Evolutionary conservation across 139 green algal species (phyloP).

Genomic region (Chlamydomonas incerta): DNA sequence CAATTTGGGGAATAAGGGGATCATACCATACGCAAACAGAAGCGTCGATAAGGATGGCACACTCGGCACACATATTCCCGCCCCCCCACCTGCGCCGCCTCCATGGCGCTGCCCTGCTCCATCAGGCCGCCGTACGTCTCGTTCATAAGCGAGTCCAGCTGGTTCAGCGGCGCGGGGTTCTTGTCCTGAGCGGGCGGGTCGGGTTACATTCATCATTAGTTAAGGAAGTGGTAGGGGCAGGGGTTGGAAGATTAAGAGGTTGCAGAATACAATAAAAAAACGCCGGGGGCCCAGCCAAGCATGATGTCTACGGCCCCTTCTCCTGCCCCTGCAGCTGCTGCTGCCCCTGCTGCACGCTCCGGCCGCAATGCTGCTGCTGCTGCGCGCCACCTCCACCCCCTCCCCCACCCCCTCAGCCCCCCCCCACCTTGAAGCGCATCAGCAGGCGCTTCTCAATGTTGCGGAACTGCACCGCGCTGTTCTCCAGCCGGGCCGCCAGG

Average conservation of each 20-base stretch:
- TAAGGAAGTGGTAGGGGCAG: background rate
- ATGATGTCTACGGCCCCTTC: too few species aligned
- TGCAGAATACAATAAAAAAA: too few species aligned
- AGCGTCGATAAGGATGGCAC: too few species aligned
- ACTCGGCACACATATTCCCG: too few species aligned
- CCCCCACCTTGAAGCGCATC: conserved; percentile 73
- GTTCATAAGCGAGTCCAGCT: conserved; percentile 76
- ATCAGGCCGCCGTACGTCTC: conserved; percentile 66
- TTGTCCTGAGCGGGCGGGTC: conserved; percentile 59
- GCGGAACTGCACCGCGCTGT: conserved; percentile 61
- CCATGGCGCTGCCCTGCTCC: conserved; percentile 39
- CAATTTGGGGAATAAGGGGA: too few species aligned
- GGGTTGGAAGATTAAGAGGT: background rate
- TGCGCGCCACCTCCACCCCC: background rate
- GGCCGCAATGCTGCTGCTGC: background rate
- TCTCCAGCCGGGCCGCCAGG: conserved; percentile 51
- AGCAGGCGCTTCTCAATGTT: conserved; percentile 80
- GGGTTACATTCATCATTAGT: too few species aligned
- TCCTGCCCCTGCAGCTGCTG: background rate
- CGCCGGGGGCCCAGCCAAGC: too few species aligned
- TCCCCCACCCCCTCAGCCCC: too few species aligned
- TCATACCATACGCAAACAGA: too few species aligned
- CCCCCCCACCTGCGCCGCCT: conserved; percentile 29
- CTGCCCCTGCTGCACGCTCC: background rate
- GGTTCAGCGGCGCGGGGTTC: conserved; percentile 65